Evolutionary conservation across 2,329 filamentous ascomycete genomes (phyloP), one percentile per base, ranked within the genome.

Genomic region (Macrophomina tecta): DNA sequence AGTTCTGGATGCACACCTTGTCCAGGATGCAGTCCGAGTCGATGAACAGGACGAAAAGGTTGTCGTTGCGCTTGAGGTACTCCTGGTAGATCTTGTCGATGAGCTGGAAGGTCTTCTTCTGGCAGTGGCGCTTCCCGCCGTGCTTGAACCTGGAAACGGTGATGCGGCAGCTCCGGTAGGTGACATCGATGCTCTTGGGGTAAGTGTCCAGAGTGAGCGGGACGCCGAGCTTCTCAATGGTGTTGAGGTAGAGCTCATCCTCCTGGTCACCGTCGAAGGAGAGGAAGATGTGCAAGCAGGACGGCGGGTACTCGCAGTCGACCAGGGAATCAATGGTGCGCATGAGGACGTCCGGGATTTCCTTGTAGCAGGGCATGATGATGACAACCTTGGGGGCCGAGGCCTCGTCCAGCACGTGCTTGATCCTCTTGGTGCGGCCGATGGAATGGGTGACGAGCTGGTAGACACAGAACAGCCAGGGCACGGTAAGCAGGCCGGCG

Each of bases 1-100:
- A 98, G 78, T 97, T 98, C 77, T 97, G 94, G 68, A 98, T 87
- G 77, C 94, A 98, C 48, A 94, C 88, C 67, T 89, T 87, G 81
- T 98, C 94, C 60, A 98, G 83, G 69, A 97, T 95, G 79, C 95
- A 98, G 77, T 98, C 94, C 0, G 94, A 97, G 81, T 98, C 94
- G 76, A 98, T 97, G 80, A 98, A 98, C 11, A 98, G 86, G 64
- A 98, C 90, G 77, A 98, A 98, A 0, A 98, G 83, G 73, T 98
- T 92, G 79, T 98, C 94, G 75, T 97, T 92, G 56, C 89, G 86
- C 79, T 90, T 91, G 64, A 97, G 84, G 71, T 98, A 98, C 66
- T 93, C 87, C 62, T 90, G 87, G 77, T 97, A 98, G 16, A 98
- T 90, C 73, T 90, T 93, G 81, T 98, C 93, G 73, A 98, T 97